Percentiles rank a stretch among this genome's conserved stretches.
Evolutionary conservation across 2,329 filamentous ascomycete genomes (phyloP).

Genomic region (Neonectria magnoliae): DNA sequence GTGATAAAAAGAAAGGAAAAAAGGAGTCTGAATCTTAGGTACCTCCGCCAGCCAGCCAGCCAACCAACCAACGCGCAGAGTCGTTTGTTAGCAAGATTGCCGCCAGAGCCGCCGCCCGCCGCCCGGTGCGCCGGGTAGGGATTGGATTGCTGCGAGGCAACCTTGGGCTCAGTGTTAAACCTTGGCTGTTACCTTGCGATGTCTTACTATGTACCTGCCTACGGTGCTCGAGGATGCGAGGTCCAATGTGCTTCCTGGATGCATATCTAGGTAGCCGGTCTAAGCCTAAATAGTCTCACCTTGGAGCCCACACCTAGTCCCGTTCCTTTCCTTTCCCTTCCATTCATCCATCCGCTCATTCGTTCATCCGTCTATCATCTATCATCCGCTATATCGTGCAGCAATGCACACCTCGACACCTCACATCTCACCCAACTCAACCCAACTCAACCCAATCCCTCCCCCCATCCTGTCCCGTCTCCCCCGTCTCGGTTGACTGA

Average conservation of each 20-base stretch:
- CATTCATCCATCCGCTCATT: constrained; percentile 15
- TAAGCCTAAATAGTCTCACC: constrained; percentile 43
- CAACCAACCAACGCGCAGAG: not conserved
- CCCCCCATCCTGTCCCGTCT: not conserved
- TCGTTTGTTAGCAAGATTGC: constrained; percentile 29
- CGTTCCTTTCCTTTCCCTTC: constrained; percentile 16
- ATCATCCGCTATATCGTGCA: not conserved
- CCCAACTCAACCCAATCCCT: not conserved
- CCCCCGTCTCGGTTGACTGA: not conserved
- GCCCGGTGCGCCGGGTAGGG: constrained; percentile 22
- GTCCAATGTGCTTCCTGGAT: constrained; percentile 8
- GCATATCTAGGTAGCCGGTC: constrained; percentile 20
- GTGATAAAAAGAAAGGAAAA: constrained; percentile 2
- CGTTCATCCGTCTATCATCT: not conserved
- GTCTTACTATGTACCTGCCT: not conserved
- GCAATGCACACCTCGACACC: not conserved
- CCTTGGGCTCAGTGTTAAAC: constrained; percentile 22
- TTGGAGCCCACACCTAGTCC: constrained; percentile 28
- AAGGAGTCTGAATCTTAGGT: not conserved
- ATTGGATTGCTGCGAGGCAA: constrained; percentile 28
- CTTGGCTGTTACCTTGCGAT: constrained; percentile 9
- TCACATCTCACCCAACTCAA: not conserved
- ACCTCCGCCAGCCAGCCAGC: not conserved
- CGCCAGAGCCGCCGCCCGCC: constrained; percentile 38
- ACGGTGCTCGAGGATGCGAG: not conserved